Conservation (phyloP, 345 rosid species). For the Eucalyptus marginata region DNA sequence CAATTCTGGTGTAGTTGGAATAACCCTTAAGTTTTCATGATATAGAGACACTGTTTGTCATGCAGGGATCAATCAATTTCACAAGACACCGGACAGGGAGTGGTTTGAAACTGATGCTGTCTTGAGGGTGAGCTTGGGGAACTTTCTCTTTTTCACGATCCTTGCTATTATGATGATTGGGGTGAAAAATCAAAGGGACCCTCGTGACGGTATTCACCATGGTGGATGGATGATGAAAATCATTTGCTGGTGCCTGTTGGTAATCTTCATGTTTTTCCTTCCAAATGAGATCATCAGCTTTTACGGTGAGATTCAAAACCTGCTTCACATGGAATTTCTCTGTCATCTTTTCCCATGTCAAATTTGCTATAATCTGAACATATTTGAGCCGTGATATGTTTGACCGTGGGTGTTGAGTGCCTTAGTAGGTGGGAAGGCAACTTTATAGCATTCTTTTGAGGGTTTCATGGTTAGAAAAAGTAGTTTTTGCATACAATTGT, state of each 20-base stretch:
- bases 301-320: constrained; percentile 39
- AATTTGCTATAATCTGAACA: background rate
- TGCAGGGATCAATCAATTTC: constrained; percentile 95
- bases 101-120: constrained; percentile 99
- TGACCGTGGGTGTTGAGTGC: background rate
- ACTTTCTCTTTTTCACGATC: constrained; percentile 78
- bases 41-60: background rate
- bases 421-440: background rate
- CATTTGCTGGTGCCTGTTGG: constrained; percentile 77
- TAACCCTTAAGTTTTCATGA: background rate
- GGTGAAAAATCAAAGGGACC: constrained; percentile 88
- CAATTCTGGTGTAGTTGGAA: background rate
- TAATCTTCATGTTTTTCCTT: constrained; percentile 88
- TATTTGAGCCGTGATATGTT: background rate
- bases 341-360: background rate
- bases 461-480: background rate
- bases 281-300: constrained; percentile 89
- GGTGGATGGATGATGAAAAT: constrained; percentile 99
- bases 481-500: background rate
- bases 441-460: background rate
- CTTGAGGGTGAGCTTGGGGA: constrained; percentile 94
- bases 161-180: constrained; percentile 79
- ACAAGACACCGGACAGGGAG: constrained; percentile 76
- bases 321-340: background rate
- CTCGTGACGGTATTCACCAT: constrained; percentile 91